These are phyloP conservation scores for Apiotrichum akiyoshidainum DNA, from an alignment of 1,284 basidiomycete species.

Conservation along the genomic window DNA sequence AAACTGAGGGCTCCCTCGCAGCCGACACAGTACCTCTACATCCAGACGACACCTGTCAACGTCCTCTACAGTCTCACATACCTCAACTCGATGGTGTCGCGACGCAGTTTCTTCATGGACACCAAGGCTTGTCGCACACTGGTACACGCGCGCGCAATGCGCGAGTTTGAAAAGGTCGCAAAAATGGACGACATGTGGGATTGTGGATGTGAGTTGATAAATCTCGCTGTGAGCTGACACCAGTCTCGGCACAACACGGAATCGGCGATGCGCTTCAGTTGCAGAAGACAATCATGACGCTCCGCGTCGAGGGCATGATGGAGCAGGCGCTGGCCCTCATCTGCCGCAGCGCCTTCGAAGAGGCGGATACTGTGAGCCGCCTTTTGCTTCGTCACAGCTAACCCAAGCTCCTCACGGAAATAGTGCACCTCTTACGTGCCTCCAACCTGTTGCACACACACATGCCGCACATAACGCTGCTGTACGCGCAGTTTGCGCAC, in stretches of 20 bases:
- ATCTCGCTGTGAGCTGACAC: not conserved
- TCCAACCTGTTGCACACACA: slow-evolving; percentile 26
- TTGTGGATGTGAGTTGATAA: slow-evolving; percentile 41
- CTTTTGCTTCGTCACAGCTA: not conserved
- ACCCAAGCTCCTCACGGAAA: slow-evolving; percentile 22
- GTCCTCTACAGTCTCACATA: slow-evolving; percentile 35
- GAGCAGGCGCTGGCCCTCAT: slow-evolving; percentile 37
- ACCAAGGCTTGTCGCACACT: slow-evolving; percentile 25
- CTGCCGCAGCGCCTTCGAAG: slow-evolving; percentile 28
- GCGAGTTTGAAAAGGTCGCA: slow-evolving; percentile 24
- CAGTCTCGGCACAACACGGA: slow-evolving; percentile 32
- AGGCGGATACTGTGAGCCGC: slow-evolving; percentile 27
- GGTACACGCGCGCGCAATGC: slow-evolving; percentile 24
- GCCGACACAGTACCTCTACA: slow-evolving; percentile 15
- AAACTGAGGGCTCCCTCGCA: slow-evolving; percentile 1
- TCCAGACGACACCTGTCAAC: slow-evolving; percentile 41
- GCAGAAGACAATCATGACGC: slow-evolving; percentile 22
- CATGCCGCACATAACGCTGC: slow-evolving; percentile 34
- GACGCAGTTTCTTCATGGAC: slow-evolving; percentile 27
- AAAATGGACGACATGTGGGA: slow-evolving; percentile 43
- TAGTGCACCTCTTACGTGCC: slow-evolving; percentile 19
- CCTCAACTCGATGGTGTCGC: slow-evolving; percentile 28
- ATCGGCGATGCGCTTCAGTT: slow-evolving; percentile 20
- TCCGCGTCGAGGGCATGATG: slow-evolving; percentile 38
- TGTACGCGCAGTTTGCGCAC: slow-evolving; percentile 40